Conservation (phyloP, 2,329 filamentous ascomycete species). For the Penicillium sclerotigenum region DNA sequence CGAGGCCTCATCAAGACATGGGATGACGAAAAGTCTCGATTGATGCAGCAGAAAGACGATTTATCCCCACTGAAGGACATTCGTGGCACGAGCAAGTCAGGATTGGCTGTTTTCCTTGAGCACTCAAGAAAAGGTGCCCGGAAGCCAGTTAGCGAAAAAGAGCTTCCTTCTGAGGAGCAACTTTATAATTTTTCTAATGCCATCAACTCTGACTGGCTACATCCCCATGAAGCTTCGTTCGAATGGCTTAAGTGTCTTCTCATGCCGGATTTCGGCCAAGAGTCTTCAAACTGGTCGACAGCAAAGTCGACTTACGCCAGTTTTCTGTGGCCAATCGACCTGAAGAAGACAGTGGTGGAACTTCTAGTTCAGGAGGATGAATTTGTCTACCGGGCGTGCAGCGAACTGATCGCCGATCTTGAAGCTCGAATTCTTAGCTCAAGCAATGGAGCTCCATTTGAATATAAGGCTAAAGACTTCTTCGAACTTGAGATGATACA, state of each 20-base stretch:
- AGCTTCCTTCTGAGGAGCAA: constrained; percentile 39
- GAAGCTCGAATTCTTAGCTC: constrained; percentile 29
- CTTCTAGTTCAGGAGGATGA: constrained; percentile 55
- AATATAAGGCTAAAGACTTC: constrained; percentile 32
- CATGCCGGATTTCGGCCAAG: constrained; percentile 36
- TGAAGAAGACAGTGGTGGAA: constrained; percentile 55
- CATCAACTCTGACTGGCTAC: constrained; percentile 49
- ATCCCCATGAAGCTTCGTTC: constrained; percentile 52
- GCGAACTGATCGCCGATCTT: constrained; percentile 31
- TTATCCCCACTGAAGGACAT: constrained; percentile 49
- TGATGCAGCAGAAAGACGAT: constrained; percentile 49
- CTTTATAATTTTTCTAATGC: constrained; percentile 42
- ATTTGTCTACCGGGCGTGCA: constrained; percentile 47
- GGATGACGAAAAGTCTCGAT: constrained; percentile 45
- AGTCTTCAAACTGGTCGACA: constrained; percentile 14
- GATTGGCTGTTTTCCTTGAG: constrained; percentile 56
- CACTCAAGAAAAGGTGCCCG: constrained; percentile 50
- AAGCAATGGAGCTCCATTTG: constrained; percentile 18
- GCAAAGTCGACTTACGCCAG: constrained; percentile 50
- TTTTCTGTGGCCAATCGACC: constrained; percentile 53
- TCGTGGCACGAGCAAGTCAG: constrained; percentile 47
- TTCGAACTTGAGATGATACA: constrained; percentile 54
- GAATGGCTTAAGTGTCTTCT: constrained; percentile 54
- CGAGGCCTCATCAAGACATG: constrained; percentile 43
- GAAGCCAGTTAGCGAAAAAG: constrained; percentile 39